Percentiles rank a stretch among this genome's conserved stretches.
These are phyloP conservation scores for Cladophialophora carrionii DNA, from an alignment of 2,329 filamentous ascomycete genomes.

Conservation along the genomic window DNA sequence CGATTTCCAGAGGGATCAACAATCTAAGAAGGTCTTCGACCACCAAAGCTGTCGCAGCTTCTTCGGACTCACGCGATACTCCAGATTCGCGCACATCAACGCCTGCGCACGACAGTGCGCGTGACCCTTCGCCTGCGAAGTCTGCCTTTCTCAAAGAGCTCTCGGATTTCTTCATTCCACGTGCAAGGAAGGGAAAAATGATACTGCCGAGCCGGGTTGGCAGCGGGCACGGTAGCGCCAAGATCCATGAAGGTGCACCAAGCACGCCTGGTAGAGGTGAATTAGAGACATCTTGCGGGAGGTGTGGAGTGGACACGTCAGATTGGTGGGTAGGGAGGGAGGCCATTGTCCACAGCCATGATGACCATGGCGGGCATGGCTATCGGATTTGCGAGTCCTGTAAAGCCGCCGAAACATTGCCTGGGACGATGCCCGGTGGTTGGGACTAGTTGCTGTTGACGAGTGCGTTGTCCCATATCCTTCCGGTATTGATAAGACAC, in stretches of 20 bases:
- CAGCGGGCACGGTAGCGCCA: not conserved
- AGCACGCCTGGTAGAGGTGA: not conserved
- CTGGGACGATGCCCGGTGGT: slow-evolving; percentile 18
- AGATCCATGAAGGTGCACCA: not conserved
- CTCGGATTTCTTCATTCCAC: slow-evolving; percentile 30
- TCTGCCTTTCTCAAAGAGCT: slow-evolving; percentile 31
- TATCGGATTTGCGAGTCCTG: slow-evolving; percentile 17
- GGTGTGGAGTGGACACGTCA: slow-evolving; percentile 22
- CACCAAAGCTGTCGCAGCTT: not conserved
- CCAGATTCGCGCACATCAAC: slow-evolving; percentile 11
- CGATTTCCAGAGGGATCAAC: slow-evolving; percentile 9
- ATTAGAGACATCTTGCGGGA: slow-evolving; percentile 9
- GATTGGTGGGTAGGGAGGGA: slow-evolving; percentile 23
- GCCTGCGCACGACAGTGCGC: too few species aligned
- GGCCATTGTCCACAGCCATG: not conserved
- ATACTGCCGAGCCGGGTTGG: slow-evolving; percentile 24
- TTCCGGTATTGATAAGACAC: not conserved
- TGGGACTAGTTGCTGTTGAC: slow-evolving; percentile 16
- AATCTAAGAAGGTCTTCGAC: slow-evolving; percentile 7
- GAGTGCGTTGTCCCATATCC: not conserved
- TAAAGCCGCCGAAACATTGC: slow-evolving; percentile 7
- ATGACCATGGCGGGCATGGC: not conserved
- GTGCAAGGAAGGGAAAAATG: slow-evolving; percentile 25
- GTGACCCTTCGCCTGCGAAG: slow-evolving; percentile 14
- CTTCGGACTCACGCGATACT: slow-evolving; percentile 4